Evolutionary conservation across 1,284 basidiomycete genomes (phyloP).

Genomic region (Blastosporella zonata): DNA sequence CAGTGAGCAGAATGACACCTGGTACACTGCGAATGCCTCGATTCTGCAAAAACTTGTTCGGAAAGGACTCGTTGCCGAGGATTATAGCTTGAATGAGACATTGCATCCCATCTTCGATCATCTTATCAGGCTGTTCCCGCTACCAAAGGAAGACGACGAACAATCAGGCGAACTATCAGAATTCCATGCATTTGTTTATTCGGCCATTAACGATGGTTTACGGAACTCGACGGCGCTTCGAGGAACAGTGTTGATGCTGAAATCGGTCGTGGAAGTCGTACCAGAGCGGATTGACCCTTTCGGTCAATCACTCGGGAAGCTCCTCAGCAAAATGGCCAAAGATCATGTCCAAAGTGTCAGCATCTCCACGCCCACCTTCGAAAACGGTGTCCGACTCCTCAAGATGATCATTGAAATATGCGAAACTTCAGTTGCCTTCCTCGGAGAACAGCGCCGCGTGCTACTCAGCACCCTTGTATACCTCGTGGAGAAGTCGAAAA

Average conservation of each 20-base stretch:
- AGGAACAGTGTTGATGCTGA: slow-evolving; percentile 84
- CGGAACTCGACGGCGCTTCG: slow-evolving; percentile 71
- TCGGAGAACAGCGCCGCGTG: slow-evolving; percentile 72
- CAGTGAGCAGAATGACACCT: slow-evolving; percentile 80
- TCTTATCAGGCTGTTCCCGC: slow-evolving; percentile 81
- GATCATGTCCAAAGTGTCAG: slow-evolving; percentile 75
- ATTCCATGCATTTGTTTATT: slow-evolving; percentile 78
- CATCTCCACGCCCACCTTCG: slow-evolving; percentile 42
- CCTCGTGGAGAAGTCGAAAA: slow-evolving; percentile 93
- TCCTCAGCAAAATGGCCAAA: slow-evolving; percentile 84
- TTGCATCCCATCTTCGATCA: slow-evolving; percentile 85
- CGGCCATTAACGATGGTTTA: slow-evolving; percentile 81
- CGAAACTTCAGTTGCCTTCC: slow-evolving; percentile 58
- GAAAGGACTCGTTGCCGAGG: slow-evolving; percentile 82
- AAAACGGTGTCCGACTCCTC: slow-evolving; percentile 60
- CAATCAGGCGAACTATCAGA: slow-evolving; percentile 64
- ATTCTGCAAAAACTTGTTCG: slow-evolving; percentile 89
- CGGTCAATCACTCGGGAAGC: slow-evolving; percentile 74
- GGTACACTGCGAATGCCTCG: slow-evolving; percentile 76
- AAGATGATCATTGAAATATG: slow-evolving; percentile 72
- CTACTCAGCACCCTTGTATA: slow-evolving; percentile 75
- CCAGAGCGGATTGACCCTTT: slow-evolving; percentile 88
- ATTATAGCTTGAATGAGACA: slow-evolving; percentile 73
- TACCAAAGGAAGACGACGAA: slow-evolving; percentile 79
- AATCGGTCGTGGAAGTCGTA: slow-evolving; percentile 82